A percentile compares a stretch with the other conserved stretches of the same genome.
Conservation (phyloP, 2,329 filamentous ascomycete species). For the Fusarium udum region DNA sequence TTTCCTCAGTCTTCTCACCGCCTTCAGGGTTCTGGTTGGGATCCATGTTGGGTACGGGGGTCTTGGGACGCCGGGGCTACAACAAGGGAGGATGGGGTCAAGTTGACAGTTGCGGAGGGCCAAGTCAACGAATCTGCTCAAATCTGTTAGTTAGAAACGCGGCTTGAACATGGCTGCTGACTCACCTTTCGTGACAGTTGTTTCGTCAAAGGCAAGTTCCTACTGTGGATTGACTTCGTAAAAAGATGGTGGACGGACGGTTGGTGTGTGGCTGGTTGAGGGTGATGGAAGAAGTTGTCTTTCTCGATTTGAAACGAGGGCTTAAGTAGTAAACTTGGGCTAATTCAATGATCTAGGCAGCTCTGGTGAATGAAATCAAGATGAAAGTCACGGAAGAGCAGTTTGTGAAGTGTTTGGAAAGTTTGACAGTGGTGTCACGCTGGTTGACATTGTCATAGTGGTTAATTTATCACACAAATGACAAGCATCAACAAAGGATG, state of each 20-base stretch:
- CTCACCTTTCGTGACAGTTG: background rate
- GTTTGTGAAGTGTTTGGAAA: background rate
- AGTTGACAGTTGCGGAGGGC: background rate
- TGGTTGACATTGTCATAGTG: background rate
- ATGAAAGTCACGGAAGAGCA: background rate
- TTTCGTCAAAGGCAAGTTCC: fast-evolving
- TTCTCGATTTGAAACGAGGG: background rate
- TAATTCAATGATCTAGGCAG: background rate
- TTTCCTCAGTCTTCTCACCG: background rate
- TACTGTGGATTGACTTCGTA: background rate
- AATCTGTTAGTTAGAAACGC: fast-evolving
- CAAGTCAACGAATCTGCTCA: background rate
- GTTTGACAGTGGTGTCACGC: background rate
- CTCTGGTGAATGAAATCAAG: fast-evolving
- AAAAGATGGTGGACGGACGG: background rate
- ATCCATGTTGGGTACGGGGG: background rate
- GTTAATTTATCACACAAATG: background rate
- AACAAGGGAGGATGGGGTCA: too few species aligned
- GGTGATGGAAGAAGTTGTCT: background rate
- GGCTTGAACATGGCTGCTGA: fast-evolving
- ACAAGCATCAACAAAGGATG: background rate
- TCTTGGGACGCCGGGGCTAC: too few species aligned
- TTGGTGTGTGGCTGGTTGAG: background rate
- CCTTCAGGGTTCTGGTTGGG: background rate
- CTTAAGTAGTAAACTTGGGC: background rate